Percentiles rank a stretch among this genome's conserved stretches.
Conservation (phyloP, 352 stramenopile species). For the Pythium pyrilobum region DNA sequence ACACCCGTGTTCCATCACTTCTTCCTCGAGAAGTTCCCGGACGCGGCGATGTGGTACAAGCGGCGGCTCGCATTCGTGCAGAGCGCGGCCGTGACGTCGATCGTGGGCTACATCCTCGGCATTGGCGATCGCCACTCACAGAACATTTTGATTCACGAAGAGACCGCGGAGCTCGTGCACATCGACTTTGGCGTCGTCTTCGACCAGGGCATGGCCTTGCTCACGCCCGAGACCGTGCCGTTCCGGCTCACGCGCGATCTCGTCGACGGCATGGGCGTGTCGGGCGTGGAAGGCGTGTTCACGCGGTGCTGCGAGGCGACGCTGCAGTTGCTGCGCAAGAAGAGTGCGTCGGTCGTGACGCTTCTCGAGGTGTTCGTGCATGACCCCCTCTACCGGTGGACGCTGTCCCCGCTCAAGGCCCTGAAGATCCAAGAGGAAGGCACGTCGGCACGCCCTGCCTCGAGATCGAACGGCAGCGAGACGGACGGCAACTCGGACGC, state of each 20-base stretch:
- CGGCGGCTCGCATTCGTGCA: constrained; percentile 93
- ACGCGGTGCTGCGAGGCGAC: constrained; percentile 92
- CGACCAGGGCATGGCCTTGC: constrained; percentile 94
- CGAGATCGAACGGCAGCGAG: constrained; percentile 9
- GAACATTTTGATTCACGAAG: constrained; percentile 98
- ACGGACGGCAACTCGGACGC: constrained; percentile 17
- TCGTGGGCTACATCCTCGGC: constrained; percentile 94
- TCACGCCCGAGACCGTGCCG: constrained; percentile 97
- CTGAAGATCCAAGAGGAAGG: constrained; percentile 73
- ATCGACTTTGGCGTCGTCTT: constrained; percentile 99
- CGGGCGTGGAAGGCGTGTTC: constrained; percentile 95
- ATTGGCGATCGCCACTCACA: constrained; percentile 98
- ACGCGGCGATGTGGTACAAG: constrained; percentile 91
- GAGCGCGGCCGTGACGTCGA: constrained; percentile 95
- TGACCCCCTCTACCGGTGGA: constrained; percentile 99
- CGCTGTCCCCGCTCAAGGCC: constrained; percentile 87
- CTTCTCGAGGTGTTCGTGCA: constrained; percentile 99
- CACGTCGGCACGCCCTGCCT: not conserved
- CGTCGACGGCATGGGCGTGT: constrained; percentile 99
- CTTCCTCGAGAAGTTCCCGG: constrained; percentile 97
- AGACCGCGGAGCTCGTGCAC: constrained; percentile 97
- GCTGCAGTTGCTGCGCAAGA: constrained; percentile 89
- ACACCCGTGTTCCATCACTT: constrained; percentile 97
- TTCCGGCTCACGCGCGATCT: constrained; percentile 99
- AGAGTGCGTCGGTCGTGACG: constrained; percentile 93